Conservation (phyloP, 805 yeast genomes). For the Metschnikowia gruessii region DNA sequence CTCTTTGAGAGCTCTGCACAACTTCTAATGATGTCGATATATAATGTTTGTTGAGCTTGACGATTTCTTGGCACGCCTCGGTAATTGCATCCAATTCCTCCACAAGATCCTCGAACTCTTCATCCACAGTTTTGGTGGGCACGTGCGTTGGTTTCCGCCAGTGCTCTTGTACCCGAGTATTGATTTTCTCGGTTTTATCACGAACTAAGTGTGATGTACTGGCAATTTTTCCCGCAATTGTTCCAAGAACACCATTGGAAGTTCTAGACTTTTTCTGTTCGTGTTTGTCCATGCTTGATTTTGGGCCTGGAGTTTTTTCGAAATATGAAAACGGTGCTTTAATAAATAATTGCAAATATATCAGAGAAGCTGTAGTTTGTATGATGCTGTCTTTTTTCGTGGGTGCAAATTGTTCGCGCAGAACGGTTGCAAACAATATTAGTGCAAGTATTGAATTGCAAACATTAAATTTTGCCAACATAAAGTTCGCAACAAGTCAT, state of each 20-base stretch:
- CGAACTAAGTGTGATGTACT: slow-evolving; percentile 8
- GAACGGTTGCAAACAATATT: background rate
- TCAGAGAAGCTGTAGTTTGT: no score
- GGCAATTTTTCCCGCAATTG: slow-evolving; percentile 8
- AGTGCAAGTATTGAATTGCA: no score
- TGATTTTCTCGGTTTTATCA: slow-evolving; percentile 6
- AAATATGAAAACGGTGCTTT: no score
- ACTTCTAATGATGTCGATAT: slow-evolving; percentile 13
- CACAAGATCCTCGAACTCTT: slow-evolving; percentile 32
- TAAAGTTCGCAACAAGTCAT: no score
- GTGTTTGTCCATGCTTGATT: background rate
- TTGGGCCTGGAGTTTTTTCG: background rate
- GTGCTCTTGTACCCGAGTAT: slow-evolving; percentile 10
- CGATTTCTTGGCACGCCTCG: slow-evolving; percentile 11
- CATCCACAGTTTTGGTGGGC: slow-evolving; percentile 32
- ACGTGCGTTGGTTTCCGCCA: slow-evolving; percentile 7
- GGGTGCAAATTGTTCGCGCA: slow-evolving; percentile 7
- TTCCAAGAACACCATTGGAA: slow-evolving; percentile 2
- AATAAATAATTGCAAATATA: no score
- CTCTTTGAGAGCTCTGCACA: slow-evolving; percentile 18
- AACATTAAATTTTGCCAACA: no score
- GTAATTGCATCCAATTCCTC: slow-evolving; percentile 21
- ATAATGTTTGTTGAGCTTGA: slow-evolving; percentile 10
- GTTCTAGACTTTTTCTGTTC: background rate
- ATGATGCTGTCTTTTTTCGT: background rate